A percentile compares a stretch with the other conserved stretches of the same genome.
phyloP scores from a whole-genome alignment of 2,329 filamentous ascomycete species.

The Aspergillus sojae region DNA sequence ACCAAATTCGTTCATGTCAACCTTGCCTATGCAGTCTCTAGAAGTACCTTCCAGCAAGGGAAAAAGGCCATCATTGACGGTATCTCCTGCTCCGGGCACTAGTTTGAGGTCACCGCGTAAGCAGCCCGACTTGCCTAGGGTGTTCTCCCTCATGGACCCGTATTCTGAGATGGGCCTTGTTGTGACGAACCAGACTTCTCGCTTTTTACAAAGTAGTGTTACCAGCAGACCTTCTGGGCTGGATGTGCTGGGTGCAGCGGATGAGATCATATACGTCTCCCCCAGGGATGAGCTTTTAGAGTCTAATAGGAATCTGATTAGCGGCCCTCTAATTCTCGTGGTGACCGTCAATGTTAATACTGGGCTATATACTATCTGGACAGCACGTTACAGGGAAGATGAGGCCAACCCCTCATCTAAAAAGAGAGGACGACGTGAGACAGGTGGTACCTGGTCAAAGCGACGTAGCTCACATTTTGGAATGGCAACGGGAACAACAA shows the following conservation, averaged over 20 bases:
- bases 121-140: slow-evolving; percentile 58
- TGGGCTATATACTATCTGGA: slow-evolving; percentile 82
- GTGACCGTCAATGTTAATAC: slow-evolving; percentile 79
- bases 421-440: slow-evolving; percentile 52
- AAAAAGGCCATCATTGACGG: slow-evolving; percentile 51
- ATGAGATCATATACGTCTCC: slow-evolving; percentile 84
- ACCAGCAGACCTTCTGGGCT: slow-evolving; percentile 34
- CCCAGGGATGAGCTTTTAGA: slow-evolving; percentile 55
- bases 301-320: slow-evolving; percentile 34
- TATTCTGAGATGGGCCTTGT: slow-evolving; percentile 83
- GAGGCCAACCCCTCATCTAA: slow-evolving; percentile 53
- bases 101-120: slow-evolving; percentile 59
- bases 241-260: slow-evolving; percentile 71
- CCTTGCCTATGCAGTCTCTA: slow-evolving; percentile 55
- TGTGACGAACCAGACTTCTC: slow-evolving; percentile 57
- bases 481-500: slow-evolving; percentile 69
- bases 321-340: slow-evolving; percentile 67
- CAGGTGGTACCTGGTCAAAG: slow-evolving; percentile 66
- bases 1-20: slow-evolving; percentile 80
- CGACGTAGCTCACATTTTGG: slow-evolving; percentile 68
- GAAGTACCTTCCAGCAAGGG: slow-evolving; percentile 35
- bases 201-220: slow-evolving; percentile 31
- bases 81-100: slow-evolving; percentile 57
- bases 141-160: slow-evolving; percentile 85
- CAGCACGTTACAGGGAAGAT: slow-evolving; percentile 73